phyloP scores from a whole-genome alignment of 176 grass and related monocot genomes.

The Oryza nivara region DNA sequence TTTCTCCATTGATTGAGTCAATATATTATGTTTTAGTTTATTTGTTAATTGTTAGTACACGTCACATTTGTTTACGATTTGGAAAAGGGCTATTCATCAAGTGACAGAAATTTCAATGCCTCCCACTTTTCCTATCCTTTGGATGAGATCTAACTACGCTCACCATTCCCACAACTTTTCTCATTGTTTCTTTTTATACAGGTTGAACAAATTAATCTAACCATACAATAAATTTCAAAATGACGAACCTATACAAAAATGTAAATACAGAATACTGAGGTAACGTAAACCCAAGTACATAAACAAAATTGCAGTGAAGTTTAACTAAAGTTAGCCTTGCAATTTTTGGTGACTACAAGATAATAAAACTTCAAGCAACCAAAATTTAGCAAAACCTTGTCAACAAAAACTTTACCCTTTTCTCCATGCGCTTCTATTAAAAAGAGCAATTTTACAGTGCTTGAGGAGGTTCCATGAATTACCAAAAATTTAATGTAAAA shows the following conservation, averaged over 20 bases:
- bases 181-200: too few species aligned
- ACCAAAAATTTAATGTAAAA: too few species aligned
- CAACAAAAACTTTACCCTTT: neutral
- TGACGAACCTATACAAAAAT: neutral
- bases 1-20: neutral
- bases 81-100: neutral
- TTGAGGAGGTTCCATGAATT: too few species aligned
- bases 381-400: neutral
- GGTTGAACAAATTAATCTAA: too few species aligned
- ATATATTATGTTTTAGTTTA: neutral
- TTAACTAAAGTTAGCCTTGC: neutral
- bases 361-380: neutral
- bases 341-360: neutral
- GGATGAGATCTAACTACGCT: too few species aligned
- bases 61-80: neutral
- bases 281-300: neutral
- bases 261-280: neutral
- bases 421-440: neutral
- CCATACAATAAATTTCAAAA: neutral
- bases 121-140: too few species aligned
- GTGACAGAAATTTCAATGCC: neutral
- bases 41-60: neutral
- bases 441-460: neutral
- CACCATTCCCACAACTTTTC: too few species aligned
- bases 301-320: neutral